phyloP scores from a whole-genome alignment of 2,329 filamentous ascomycete species.

The Alternaria alternata region DNA sequence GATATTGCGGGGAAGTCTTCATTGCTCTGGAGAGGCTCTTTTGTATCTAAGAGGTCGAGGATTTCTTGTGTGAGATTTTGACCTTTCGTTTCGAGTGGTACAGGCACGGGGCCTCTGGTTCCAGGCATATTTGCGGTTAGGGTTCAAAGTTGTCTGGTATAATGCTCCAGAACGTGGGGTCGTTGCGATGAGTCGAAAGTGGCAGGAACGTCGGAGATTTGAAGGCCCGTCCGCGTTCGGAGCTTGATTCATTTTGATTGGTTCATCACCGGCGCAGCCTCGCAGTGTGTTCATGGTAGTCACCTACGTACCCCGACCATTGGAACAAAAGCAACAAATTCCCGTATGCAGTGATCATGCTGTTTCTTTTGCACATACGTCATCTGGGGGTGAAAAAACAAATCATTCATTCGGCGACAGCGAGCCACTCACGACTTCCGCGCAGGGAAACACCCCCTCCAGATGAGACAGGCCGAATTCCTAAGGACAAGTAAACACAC shows the following conservation, averaged over 20 bases:
- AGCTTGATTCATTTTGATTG: slow-evolving; percentile 27
- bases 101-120: slow-evolving; percentile 58
- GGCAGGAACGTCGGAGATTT: slow-evolving; percentile 30
- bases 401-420: neutral
- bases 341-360: neutral
- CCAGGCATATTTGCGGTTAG: slow-evolving; percentile 52
- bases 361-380: neutral
- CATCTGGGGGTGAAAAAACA: neutral
- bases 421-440: neutral
- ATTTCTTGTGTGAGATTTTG: slow-evolving; percentile 77
- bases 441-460: neutral
- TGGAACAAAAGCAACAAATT: neutral
- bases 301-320: neutral
- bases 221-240: slow-evolving; percentile 28
- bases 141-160: slow-evolving; percentile 14
- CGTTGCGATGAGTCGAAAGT: slow-evolving; percentile 38
- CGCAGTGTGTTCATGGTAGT: neutral
- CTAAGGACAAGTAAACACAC: neutral
- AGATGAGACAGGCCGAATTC: neutral
- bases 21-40: slow-evolving; percentile 62
- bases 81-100: slow-evolving; percentile 50
- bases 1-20: slow-evolving; percentile 57
- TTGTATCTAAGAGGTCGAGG: slow-evolving; percentile 69
- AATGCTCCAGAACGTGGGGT: slow-evolving; percentile 31
- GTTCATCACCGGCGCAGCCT: slow-evolving; percentile 12